Evolutionary conservation across 768 basidiomycete genomes (phyloP).

Genomic region (Dacryopinax spathularia): DNA sequence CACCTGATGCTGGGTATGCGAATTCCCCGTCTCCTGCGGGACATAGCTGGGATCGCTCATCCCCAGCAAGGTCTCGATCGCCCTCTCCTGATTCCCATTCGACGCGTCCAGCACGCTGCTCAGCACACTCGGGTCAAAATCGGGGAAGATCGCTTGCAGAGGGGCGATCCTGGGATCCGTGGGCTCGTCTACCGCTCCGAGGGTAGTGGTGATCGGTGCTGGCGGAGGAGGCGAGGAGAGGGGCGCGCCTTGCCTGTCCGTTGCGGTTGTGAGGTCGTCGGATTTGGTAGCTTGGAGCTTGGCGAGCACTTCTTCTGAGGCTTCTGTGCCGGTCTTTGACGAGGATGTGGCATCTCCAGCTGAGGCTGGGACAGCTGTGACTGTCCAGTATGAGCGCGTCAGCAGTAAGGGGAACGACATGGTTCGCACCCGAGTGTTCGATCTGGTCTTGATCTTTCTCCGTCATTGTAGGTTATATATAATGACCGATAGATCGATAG

Average conservation of each 20-base stretch:
- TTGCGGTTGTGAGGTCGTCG: neutral
- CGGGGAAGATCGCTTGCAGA: conserved; percentile 60
- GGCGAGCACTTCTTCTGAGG: neutral
- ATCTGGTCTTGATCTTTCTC: neutral
- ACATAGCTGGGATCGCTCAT: conserved; percentile 76
- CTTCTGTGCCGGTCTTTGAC: neutral
- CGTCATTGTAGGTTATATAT: neutral
- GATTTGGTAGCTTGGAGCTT: neutral
- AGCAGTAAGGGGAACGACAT: neutral
- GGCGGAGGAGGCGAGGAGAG: neutral
- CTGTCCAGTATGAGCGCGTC: neutral
- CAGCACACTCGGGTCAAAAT: conserved; percentile 63
- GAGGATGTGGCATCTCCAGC: neutral
- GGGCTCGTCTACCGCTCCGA: conserved; percentile 7
- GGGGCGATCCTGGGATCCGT: conserved; percentile 38
- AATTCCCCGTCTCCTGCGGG: conserved; percentile 22
- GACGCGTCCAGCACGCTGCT: conserved; percentile 59
- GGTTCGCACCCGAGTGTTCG: neutral
- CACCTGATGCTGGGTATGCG: neutral
- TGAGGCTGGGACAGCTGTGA: neutral
- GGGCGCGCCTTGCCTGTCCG: neutral
- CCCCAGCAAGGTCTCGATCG: conserved; percentile 60
- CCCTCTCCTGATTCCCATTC: conserved; percentile 53
- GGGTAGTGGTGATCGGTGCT: neutral
- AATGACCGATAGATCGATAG: neutral